phyloP scores from a whole-genome alignment of 2,329 filamentous ascomycete species.

The Aspergillus piperis region DNA sequence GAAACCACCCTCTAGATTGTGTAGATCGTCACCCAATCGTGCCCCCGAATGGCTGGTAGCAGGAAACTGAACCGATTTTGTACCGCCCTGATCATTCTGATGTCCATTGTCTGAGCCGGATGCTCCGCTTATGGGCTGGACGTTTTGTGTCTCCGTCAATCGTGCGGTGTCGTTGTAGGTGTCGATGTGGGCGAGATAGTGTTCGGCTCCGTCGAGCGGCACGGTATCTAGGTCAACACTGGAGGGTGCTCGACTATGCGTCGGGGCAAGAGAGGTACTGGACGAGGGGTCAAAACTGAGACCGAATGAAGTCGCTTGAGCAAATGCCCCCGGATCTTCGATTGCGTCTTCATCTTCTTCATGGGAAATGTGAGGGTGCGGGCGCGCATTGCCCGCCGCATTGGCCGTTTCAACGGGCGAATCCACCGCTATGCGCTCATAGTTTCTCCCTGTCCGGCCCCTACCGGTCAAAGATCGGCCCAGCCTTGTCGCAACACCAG shows the following conservation, averaged over 20 bases:
- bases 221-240: constrained; percentile 30
- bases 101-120: constrained; percentile 43
- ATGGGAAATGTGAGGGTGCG: constrained; percentile 21
- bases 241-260: constrained; percentile 29
- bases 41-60: constrained; percentile 45
- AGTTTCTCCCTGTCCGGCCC: constrained; percentile 47
- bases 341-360: constrained; percentile 34
- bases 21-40: constrained; percentile 62
- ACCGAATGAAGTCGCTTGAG: constrained; percentile 46
- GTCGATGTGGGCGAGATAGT: constrained; percentile 57
- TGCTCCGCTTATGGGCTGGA: constrained; percentile 60
- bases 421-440: constrained; percentile 55
- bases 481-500: constrained; percentile 45
- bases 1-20: constrained; percentile 60
- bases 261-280: constrained; percentile 20
- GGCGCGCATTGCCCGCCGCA: constrained; percentile 24
- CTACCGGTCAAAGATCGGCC: constrained; percentile 44
- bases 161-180: constrained; percentile 58
- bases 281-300: constrained; percentile 40
- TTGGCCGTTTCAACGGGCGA: constrained; percentile 45
- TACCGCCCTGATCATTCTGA: constrained; percentile 53
- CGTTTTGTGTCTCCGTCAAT: constrained; percentile 57
- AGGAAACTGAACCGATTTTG: constrained; percentile 58
- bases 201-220: constrained; percentile 46
- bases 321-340: constrained; percentile 43